These are phyloP conservation scores for Dendrocalamus sinicus DNA, from an alignment of 176 grass and related monocot genomes.

Conservation along the genomic window DNA sequence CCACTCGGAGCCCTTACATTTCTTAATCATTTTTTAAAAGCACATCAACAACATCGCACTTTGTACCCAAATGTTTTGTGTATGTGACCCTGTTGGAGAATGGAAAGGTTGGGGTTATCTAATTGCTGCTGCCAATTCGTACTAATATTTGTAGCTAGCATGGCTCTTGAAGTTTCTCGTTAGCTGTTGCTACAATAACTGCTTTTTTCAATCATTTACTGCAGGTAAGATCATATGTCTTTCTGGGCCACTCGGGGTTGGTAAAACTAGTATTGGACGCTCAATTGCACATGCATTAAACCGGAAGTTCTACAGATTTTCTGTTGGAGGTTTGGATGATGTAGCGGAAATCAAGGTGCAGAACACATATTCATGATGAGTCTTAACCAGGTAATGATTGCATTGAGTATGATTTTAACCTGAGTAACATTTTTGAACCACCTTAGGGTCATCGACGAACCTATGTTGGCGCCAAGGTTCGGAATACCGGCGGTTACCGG, in stretches of 20 bases:
- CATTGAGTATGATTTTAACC: not conserved
- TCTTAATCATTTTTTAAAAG: not conserved
- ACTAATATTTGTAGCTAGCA: slow-evolving; percentile 40
- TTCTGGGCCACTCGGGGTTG: slow-evolving; percentile 97
- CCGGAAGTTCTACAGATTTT: slow-evolving; percentile 95
- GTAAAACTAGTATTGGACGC: slow-evolving; percentile 97
- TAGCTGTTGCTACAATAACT: slow-evolving; percentile 16
- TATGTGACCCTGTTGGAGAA: not conserved
- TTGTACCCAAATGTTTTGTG: not conserved
- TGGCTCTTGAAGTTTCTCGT: not conserved
- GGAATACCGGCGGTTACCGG: too few relatives aligned
- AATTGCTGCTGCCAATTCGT: not conserved
- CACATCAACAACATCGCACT: not conserved
- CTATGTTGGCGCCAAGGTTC: slow-evolving; percentile 96
- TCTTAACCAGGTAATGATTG: slow-evolving; percentile 4
- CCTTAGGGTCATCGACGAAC: slow-evolving; percentile 92
- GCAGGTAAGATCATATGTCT: slow-evolving; percentile 99
- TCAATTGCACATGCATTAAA: slow-evolving; percentile 97
- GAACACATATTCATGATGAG: slow-evolving; percentile 20
- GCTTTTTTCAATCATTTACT: slow-evolving; percentile 33
- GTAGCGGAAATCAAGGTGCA: slow-evolving; percentile 98
- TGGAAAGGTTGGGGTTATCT: slow-evolving; percentile 3
- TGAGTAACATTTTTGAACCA: slow-evolving; percentile 46
- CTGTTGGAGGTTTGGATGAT: slow-evolving; percentile 98
- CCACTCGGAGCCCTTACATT: not conserved